Conservation (phyloP, 169 alveolate species). For the Cryptosporidium canis region DNA sequence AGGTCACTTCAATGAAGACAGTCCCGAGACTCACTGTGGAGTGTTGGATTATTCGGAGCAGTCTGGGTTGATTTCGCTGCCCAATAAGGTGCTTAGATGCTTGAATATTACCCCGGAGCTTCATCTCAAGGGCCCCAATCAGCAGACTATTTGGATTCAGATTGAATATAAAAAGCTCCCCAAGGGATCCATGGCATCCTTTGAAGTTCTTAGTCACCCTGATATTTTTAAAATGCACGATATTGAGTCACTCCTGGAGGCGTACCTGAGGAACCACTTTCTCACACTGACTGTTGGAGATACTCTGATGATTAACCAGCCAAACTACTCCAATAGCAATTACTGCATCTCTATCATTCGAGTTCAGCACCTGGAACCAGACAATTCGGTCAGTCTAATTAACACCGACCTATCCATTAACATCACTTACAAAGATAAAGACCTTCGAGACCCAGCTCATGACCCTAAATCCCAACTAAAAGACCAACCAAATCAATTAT, state of each 20-base stretch:
- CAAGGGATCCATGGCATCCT: slow-evolving; percentile 45
- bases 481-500: not conserved
- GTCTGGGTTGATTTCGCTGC: slow-evolving; percentile 41
- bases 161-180: not conserved
- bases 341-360: slow-evolving; percentile 9
- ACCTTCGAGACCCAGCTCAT: not conserved
- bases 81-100: slow-evolving; percentile 52
- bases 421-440: not conserved
- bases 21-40: slow-evolving; percentile 41
- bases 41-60: slow-evolving; percentile 27
- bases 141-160: slow-evolving; percentile 3
- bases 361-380: slow-evolving; percentile 61
- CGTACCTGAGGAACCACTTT: slow-evolving; percentile 29
- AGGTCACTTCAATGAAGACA: not conserved
- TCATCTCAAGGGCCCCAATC: not conserved
- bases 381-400: slow-evolving; percentile 9
- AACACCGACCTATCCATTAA: slow-evolving; percentile 43
- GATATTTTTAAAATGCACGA: slow-evolving; percentile 27
- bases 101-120: not conserved
- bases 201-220: slow-evolving; percentile 12
- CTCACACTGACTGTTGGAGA: slow-evolving; percentile 42
- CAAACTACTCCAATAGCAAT: not conserved
- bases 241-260: slow-evolving; percentile 42
- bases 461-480: no score
- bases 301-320: slow-evolving; percentile 27